phyloP scores from a whole-genome alignment of 2,329 filamentous ascomycete genomes.

The Trichoderma atrobrunneum region DNA sequence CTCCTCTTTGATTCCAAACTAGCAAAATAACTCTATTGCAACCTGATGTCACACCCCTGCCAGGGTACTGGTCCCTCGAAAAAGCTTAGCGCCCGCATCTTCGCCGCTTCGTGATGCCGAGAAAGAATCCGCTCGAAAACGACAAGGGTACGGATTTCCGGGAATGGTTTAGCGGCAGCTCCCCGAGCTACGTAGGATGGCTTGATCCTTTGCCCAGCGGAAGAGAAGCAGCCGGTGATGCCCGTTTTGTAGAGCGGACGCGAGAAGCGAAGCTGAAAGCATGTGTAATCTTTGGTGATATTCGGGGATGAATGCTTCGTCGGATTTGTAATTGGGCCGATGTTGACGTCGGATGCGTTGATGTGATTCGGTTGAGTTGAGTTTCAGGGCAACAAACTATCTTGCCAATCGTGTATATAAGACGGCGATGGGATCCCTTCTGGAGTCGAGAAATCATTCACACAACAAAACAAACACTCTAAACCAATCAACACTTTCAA shows the following conservation, averaged over 20 bases:
- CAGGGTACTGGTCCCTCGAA: slow-evolving; percentile 12
- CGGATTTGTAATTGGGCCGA: not conserved
- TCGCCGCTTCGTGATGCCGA: not conserved
- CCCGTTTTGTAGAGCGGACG: not conserved
- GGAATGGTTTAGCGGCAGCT: not conserved
- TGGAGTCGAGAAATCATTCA: not conserved
- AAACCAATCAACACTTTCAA: not conserved
- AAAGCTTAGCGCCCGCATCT: not conserved
- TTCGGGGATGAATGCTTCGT: not conserved
- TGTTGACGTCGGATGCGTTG: not conserved
- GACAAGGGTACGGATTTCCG: slow-evolving; percentile 9
- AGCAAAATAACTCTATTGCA: not conserved
- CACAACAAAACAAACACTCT: not conserved
- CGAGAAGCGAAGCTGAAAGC: not conserved
- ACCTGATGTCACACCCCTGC: not conserved
- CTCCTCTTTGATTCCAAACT: not conserved
- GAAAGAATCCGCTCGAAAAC: not conserved
- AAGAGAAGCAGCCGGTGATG: not conserved
- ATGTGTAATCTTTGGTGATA: slow-evolving; percentile 3
- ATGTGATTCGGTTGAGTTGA: not conserved
- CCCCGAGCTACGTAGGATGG: not conserved
- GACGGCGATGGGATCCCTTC: not conserved
- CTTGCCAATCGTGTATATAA: not conserved
- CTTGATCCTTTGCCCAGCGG: not conserved
- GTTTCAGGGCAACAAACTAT: not conserved